A percentile compares a stretch with the other conserved stretches of the same genome.
These are phyloP conservation scores for Hemileccinum impolitum DNA, from an alignment of 768 basidiomycete genomes.

Conservation along the genomic window DNA sequence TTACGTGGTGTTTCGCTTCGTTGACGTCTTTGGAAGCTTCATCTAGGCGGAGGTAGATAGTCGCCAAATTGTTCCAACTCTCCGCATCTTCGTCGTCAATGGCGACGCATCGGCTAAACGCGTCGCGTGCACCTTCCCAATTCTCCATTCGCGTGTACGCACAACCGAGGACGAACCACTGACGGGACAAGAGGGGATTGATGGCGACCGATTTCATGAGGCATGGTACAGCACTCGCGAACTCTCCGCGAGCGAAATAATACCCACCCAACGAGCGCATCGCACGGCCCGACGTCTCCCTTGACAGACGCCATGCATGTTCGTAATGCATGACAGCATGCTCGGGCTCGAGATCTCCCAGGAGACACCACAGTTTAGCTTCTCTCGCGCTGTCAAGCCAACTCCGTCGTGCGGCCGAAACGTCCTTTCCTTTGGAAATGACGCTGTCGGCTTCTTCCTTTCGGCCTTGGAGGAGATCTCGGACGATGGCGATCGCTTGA, in stretches of 20 bases:
- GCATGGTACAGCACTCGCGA: conserved; percentile 56
- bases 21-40: conserved; percentile 34
- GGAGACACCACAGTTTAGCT: conserved; percentile 92
- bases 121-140: conserved; percentile 81
- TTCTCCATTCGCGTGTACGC: conserved; percentile 76
- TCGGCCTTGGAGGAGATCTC: conserved; percentile 77
- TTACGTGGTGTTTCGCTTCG: conserved; percentile 30
- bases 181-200: conserved; percentile 81
- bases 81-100: conserved; percentile 97
- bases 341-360: conserved; percentile 86
- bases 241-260: conserved; percentile 69
- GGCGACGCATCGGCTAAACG: conserved; percentile 81
- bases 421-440: conserved; percentile 54
- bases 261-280: conserved; percentile 89
- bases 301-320: conserved; percentile 81
- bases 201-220: conserved; percentile 77
- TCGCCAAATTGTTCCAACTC: conserved; percentile 98
- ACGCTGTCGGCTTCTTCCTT: conserved; percentile 83
- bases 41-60: conserved; percentile 85
- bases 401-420: conserved; percentile 39
- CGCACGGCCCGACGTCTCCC: conserved; percentile 78
- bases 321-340: conserved; percentile 71
- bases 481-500: conserved; percentile 75
- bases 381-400: conserved; percentile 64
- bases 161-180: conserved; percentile 98